A percentile compares a stretch with the other conserved stretches of the same genome.
Evolutionary conservation across 2,329 filamentous ascomycete genomes (phyloP).

Genomic region (Alternaria brassicae): DNA sequence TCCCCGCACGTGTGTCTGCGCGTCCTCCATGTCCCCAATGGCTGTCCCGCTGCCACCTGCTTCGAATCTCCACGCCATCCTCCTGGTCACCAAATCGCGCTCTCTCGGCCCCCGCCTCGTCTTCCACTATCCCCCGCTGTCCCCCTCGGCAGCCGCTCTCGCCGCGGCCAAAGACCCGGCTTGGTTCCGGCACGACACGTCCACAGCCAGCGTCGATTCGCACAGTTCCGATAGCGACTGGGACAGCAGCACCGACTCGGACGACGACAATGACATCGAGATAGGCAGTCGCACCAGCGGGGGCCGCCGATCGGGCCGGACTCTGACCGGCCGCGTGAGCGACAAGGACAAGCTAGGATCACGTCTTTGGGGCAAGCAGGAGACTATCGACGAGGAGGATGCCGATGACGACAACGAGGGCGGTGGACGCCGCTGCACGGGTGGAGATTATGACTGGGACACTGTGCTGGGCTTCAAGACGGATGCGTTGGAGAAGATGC

Average conservation of each 20-base stretch:
- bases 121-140: constrained; percentile 53
- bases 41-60: constrained; percentile 43
- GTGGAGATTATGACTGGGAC: constrained; percentile 49
- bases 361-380: constrained; percentile 43
- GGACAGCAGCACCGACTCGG: constrained; percentile 47
- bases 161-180: constrained; percentile 42
- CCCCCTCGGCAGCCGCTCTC: constrained; percentile 45
- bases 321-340: constrained; percentile 37
- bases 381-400: constrained; percentile 49
- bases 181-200: constrained; percentile 49
- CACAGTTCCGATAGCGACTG: constrained; percentile 47
- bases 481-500: constrained; percentile 51
- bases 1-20: constrained; percentile 10
- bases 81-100: constrained; percentile 51
- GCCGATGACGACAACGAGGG: constrained; percentile 23
- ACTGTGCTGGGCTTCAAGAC: constrained; percentile 51
- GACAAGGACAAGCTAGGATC: constrained; percentile 36
- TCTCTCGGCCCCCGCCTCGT: constrained; percentile 51
- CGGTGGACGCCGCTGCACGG: constrained; percentile 22
- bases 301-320: constrained; percentile 41
- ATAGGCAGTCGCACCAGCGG: constrained; percentile 45
- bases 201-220: constrained; percentile 45
- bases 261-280: constrained; percentile 46
- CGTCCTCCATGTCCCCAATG: constrained; percentile 26
- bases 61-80: constrained; percentile 50